A percentile compares a stretch with the other conserved stretches of the same genome.
phyloP scores from a whole-genome alignment of 2,329 filamentous ascomycete genomes.

The Penicillium frequentans region DNA sequence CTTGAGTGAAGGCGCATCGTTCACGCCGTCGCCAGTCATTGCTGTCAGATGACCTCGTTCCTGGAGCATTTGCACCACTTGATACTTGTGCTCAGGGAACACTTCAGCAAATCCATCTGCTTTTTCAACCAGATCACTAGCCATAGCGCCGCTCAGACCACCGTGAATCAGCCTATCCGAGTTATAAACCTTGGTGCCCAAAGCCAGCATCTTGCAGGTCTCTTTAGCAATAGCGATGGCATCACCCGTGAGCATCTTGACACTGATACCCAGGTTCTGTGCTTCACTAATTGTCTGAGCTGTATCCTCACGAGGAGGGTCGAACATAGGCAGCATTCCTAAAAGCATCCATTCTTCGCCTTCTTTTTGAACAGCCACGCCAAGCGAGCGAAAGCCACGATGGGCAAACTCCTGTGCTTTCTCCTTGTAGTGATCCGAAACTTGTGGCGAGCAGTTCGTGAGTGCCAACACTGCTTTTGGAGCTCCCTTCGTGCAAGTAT shows the following conservation, averaged over 20 bases:
- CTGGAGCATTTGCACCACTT: constrained; percentile 74
- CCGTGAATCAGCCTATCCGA: constrained; percentile 75
- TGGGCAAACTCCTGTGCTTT: constrained; percentile 75
- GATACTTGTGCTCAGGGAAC: constrained; percentile 74
- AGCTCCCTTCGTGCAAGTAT: constrained; percentile 74
- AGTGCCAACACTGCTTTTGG: constrained; percentile 72
- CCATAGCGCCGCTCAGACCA: constrained; percentile 69
- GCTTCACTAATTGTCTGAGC: constrained; percentile 76
- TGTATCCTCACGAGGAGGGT: constrained; percentile 75
- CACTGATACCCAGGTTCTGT: constrained; percentile 71
- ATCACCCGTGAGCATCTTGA: constrained; percentile 81
- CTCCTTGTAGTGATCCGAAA: constrained; percentile 64
- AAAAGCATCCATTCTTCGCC: constrained; percentile 71
- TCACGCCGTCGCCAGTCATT: constrained; percentile 75
- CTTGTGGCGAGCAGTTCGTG: constrained; percentile 65
- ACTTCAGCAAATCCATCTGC: constrained; percentile 74
- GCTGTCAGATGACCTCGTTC: constrained; percentile 70
- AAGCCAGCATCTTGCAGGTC: constrained; percentile 77
- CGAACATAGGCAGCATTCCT: constrained; percentile 78
- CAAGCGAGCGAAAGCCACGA: constrained; percentile 76
- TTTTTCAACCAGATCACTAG: constrained; percentile 73
- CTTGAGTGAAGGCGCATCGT: constrained; percentile 72
- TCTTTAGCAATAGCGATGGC: constrained; percentile 78
- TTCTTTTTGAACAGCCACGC: constrained; percentile 75
- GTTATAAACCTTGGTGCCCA: constrained; percentile 79